These are phyloP conservation scores for Naganishia kalamii DNA, from an alignment of 768 basidiomycete genomes.

Conservation along the genomic window DNA sequence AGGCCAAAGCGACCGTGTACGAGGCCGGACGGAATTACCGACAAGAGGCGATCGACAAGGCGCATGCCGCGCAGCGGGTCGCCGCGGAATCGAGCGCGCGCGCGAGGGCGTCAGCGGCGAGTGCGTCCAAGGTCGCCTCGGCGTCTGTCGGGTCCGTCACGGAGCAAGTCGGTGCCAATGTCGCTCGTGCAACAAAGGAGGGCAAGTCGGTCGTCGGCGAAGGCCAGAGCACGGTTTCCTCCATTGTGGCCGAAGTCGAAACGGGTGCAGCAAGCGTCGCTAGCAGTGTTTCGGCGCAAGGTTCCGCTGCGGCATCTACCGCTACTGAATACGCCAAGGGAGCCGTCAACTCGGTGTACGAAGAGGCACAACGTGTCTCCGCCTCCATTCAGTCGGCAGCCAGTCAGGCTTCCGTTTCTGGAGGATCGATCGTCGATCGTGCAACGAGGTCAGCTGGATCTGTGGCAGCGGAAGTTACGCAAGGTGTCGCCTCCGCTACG, in stretches of 20 bases:
- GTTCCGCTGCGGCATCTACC: background rate
- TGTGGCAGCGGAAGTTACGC: background rate
- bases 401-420: background rate
- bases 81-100: background rate
- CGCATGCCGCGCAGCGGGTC: background rate
- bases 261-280: background rate
- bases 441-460: constrained; percentile 4
- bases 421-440: background rate
- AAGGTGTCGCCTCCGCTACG: too few relatives aligned
- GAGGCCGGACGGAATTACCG: background rate
- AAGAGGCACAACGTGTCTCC: background rate
- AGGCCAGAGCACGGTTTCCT: background rate
- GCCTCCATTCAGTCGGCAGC: background rate
- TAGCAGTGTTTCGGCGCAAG: background rate
- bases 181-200: background rate
- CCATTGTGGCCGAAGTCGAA: background rate
- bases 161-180: background rate
- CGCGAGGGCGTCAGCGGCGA: background rate
- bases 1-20: background rate
- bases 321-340: background rate
- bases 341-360: background rate
- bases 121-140: background rate
- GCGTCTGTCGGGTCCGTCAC: background rate
- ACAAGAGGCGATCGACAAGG: constrained; percentile 1
- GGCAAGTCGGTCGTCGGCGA: constrained; percentile 1